Evolutionary conservation across 345 rosid species (phyloP).

Genomic region (Populus deltoides): DNA sequence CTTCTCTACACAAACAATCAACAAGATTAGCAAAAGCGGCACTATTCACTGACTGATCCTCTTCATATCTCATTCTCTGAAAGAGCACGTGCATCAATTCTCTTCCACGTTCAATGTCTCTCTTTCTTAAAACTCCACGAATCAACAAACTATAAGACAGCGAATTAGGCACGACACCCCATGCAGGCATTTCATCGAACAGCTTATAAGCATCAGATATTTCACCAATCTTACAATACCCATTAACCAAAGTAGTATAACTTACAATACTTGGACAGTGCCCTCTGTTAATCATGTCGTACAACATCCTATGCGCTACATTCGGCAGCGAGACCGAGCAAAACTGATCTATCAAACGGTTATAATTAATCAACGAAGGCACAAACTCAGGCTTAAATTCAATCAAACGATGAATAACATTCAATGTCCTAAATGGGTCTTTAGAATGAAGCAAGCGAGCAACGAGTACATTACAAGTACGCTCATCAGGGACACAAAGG

Average conservation of each 20-base stretch:
- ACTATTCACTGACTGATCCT: conserved; percentile 35
- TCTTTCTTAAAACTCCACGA: conserved; percentile 52
- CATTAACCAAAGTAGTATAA: conserved; percentile 59
- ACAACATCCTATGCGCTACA: conserved; percentile 55
- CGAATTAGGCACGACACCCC: conserved; percentile 48
- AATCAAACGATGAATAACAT: conserved; percentile 44
- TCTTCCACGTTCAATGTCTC: conserved; percentile 40
- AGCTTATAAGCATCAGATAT: conserved; percentile 47
- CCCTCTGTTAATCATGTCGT: conserved; percentile 59
- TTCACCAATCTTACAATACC: conserved; percentile 47
- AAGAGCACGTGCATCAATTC: conserved; percentile 56
- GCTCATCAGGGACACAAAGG: conserved; percentile 57
- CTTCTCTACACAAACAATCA: conserved; percentile 67
- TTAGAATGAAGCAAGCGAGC: conserved; percentile 64
- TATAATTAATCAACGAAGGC: conserved; percentile 64
- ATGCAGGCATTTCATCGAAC: conserved; percentile 67
- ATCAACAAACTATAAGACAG: conserved; percentile 59
- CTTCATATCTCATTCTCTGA: conserved; percentile 52
- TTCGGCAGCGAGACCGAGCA: conserved; percentile 40
- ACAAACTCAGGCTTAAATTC: conserved; percentile 55
- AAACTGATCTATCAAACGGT: conserved; percentile 67
- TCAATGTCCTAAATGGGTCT: conserved; percentile 42
- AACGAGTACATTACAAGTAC: conserved; percentile 64
- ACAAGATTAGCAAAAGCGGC: conserved; percentile 69
- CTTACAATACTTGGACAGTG: conserved; percentile 64